Base-by-base conservation (phyloP, 805 yeast species). In the Sugiyamaella qingdaonensis region DNA sequence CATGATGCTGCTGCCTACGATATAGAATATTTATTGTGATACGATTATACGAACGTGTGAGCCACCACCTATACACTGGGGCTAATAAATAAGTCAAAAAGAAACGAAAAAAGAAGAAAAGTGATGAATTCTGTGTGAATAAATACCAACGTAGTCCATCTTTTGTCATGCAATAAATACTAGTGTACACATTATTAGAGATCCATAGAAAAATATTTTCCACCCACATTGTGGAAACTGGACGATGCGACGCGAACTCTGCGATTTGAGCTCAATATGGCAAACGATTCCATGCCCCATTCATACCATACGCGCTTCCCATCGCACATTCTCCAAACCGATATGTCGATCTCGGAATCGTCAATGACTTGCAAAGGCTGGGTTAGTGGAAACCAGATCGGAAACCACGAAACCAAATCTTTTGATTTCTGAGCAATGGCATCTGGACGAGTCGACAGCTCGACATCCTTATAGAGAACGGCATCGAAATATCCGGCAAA, bases 401-500 rank as follows among this genome's bases (percentile, higher is more conserved):
- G 90, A 51, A 85, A 78, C 91, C 91, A 86, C 0, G 88, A 82
- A 13, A 72, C 68, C 61, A 83, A 61, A 52, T 75, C 75, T 2
- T 71, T 62, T 1, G 85, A 74, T 11, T 61, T 63, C 8, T 51
- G 48, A 31, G 60, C 56, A 48, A 50, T 63, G 24, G 68, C 63
- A 16, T 67, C 72, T 1, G 83, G 82, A 32, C 71, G 67, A 13
- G 78, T 83, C 29, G 85, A 78, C 3, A 87, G 70, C 8, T 64
- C 64, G 21, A 83, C 72, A 46, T 81, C 84, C 1, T 77, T 79
- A 64, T 82, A 87, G n/a, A 90, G 73, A 2, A 69, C 77, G 0
- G 94, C 83, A n/a, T 75, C 76, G 62, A 91, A 91, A 62, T 74
- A 83, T 0, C 97, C 97, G 2, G 81, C 72, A 34, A 90, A 65